A percentile compares a stretch with the other conserved stretches of the same genome.
Conservation (phyloP, 257 asterid species). For the Ehretia macrophylla region DNA sequence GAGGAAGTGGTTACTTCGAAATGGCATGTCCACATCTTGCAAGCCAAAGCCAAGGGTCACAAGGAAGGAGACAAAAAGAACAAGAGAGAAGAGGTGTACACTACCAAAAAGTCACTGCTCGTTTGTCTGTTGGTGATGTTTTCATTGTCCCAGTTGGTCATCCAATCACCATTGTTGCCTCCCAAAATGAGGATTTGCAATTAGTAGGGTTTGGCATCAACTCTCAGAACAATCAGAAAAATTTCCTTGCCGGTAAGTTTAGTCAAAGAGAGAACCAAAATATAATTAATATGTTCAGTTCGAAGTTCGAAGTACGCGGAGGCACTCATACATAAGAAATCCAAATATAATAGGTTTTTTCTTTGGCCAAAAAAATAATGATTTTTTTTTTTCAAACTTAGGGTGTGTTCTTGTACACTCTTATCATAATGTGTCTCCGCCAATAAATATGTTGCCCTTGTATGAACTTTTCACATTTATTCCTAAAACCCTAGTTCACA, state of each 20-base stretch:
- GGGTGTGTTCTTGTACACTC: too few species aligned
- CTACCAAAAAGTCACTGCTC: slow-evolving; percentile 22
- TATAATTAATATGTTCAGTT: too few species aligned
- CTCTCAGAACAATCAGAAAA: slow-evolving; percentile 22
- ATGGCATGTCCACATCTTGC: slow-evolving; percentile 47
- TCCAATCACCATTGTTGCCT: slow-evolving; percentile 34
- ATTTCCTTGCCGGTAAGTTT: slow-evolving; percentile 40
- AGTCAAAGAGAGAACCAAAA: too few species aligned
- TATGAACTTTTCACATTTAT: too few species aligned
- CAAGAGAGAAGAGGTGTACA: slow-evolving; percentile 8
- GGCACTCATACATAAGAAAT: too few species aligned
- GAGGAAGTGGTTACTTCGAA: slow-evolving; percentile 37
- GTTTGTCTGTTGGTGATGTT: slow-evolving; percentile 29
- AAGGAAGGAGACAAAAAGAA: slow-evolving; percentile 3
- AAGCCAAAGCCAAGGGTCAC: slow-evolving; percentile 9
- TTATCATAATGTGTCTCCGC: too few species aligned
- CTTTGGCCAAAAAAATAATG: too few species aligned
- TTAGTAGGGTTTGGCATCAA: slow-evolving; percentile 35
- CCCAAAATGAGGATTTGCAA: slow-evolving; percentile 27
- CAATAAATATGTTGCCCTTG: too few species aligned
- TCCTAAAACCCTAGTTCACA: too few species aligned
- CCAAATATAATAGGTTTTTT: too few species aligned
- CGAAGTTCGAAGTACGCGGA: too few species aligned
- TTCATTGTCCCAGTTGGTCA: slow-evolving; percentile 40
- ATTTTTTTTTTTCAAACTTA: too few species aligned